A percentile compares a stretch with the other conserved stretches of the same genome.
phyloP scores from a whole-genome alignment of 75 land plant genomes.

The Adiantum capillusveneris region DNA sequence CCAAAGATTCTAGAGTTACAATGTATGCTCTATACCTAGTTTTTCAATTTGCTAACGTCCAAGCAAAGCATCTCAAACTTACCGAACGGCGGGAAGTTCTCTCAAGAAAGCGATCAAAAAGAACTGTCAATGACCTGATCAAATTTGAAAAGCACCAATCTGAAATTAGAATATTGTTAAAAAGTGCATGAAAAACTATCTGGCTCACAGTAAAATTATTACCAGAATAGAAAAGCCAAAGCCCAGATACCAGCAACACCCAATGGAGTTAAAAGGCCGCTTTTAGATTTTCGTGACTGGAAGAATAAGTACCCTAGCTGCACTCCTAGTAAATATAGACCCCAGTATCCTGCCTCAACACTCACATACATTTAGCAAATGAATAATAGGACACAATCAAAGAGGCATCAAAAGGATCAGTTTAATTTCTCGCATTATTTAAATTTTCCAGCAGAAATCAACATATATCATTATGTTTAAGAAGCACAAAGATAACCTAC shows the following conservation, averaged over 20 bases:
- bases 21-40: too few relatives aligned
- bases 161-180: neutral
- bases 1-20: too few relatives aligned
- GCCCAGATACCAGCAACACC: slow-evolving; percentile 33
- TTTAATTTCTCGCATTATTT: neutral
- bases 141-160: neutral
- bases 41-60: neutral
- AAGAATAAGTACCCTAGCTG: slow-evolving; percentile 57
- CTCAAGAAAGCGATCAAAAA: slow-evolving; percentile 66
- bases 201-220: neutral
- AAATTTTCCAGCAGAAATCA: neutral
- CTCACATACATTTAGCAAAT: slow-evolving; percentile 7
- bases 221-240: slow-evolving; percentile 43
- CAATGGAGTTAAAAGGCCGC: neutral
- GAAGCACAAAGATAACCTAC: slow-evolving; percentile 23
- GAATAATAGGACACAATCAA: neutral
- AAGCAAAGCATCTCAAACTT: too few relatives aligned
- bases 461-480: neutral
- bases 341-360: slow-evolving; percentile 79
- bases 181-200: neutral
- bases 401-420: too few relatives aligned
- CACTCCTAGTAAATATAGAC: slow-evolving; percentile 75
- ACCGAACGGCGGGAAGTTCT: slow-evolving; percentile 88
- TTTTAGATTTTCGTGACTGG: neutral
- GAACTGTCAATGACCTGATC: slow-evolving; percentile 47